Evolutionary conservation across 2,329 filamentous ascomycete genomes (phyloP).

Genomic region (Verruconis gallopava): DNA sequence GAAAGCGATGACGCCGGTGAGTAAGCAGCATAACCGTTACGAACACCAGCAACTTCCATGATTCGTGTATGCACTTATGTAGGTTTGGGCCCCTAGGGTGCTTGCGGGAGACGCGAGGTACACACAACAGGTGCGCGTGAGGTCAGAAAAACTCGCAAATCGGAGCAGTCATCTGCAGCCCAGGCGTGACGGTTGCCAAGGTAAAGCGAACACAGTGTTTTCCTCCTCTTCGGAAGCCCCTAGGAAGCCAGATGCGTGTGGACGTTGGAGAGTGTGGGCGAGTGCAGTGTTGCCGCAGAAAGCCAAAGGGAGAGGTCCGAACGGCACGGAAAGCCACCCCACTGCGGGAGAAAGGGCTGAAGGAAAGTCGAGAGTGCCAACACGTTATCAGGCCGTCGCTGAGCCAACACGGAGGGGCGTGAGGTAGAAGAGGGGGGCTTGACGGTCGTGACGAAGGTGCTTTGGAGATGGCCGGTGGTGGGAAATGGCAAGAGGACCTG

Average conservation of each 20-base stretch:
- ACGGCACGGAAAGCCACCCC: too few species aligned
- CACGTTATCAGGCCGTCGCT: background rate
- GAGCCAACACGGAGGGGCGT: background rate
- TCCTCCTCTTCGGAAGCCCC: background rate
- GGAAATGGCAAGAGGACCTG: background rate
- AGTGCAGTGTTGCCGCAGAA: background rate
- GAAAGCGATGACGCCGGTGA: background rate
- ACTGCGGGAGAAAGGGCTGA: too few species aligned
- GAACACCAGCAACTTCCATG: constrained; percentile 43
- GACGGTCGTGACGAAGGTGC: background rate
- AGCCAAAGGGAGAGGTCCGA: too few species aligned
- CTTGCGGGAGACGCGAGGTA: background rate
- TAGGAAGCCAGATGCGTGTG: background rate
- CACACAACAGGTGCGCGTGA: background rate
- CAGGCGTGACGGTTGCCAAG: background rate
- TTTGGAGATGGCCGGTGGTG: too few species aligned
- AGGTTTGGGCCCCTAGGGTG: background rate
- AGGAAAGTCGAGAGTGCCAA: background rate
- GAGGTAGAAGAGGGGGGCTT: background rate
- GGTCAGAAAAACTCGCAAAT: background rate
- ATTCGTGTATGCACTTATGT: background rate
- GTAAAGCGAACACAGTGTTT: background rate
- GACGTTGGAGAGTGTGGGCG: background rate
- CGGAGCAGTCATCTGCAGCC: background rate
- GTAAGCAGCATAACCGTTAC: background rate